phyloP scores from a whole-genome alignment of 305 asterid species.

The Coffea humblotiana region DNA sequence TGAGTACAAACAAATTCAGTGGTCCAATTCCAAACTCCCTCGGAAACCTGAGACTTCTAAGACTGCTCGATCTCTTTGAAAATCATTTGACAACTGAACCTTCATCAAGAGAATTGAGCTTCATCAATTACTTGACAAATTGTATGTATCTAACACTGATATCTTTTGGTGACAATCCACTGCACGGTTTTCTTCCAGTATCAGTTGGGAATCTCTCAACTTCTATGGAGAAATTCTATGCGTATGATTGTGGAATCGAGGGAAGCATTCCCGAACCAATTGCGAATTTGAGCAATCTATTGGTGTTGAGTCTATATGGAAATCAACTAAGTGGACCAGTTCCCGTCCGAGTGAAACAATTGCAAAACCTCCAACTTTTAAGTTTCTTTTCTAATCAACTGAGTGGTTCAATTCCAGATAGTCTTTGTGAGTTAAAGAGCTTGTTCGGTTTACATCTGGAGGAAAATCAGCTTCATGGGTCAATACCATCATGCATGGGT shows the following conservation, averaged over 20 bases:
- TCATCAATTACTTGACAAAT: neutral
- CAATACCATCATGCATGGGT: neutral
- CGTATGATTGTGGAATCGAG: neutral
- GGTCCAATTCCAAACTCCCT: constrained; percentile 25
- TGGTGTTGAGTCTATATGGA: too few relatives aligned
- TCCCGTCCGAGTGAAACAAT: neutral
- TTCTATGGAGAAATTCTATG: neutral
- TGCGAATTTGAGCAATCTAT: neutral
- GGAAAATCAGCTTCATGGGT: neutral
- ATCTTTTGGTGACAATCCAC: neutral
- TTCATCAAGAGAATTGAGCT: neutral
- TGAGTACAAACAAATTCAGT: too few relatives aligned
- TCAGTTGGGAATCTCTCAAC: neutral
- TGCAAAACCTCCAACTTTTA: neutral
- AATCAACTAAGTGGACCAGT: neutral
- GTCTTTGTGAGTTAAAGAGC: neutral
- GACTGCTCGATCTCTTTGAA: rapidly evolving
- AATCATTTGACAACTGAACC: neutral
- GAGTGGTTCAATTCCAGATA: neutral
- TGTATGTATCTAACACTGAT: neutral
- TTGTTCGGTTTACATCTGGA: neutral
- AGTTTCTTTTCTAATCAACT: too few relatives aligned
- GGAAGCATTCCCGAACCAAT: neutral
- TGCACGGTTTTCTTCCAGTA: neutral
- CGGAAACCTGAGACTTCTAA: neutral